phyloP scores from a whole-genome alignment of 768 basidiomycete species.

The Collybia sp. region DNA sequence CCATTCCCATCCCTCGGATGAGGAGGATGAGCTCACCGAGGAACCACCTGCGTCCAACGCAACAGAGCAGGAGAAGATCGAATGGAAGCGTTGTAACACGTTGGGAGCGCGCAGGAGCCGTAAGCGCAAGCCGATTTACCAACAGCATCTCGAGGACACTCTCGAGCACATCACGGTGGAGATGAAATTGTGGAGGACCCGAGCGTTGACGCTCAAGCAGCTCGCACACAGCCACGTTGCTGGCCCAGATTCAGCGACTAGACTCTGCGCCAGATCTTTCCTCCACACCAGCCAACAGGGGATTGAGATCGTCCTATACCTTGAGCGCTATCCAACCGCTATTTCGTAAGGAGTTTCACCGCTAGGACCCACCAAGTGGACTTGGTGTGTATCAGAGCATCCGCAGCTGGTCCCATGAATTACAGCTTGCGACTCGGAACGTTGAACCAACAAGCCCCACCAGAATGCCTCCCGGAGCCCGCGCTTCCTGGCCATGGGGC shows the following conservation, averaged over 20 bases:
- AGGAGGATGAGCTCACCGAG: conserved; percentile 50
- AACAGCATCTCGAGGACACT: conserved; percentile 56
- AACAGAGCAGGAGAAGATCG: conserved; percentile 61
- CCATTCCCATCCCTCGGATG: conserved; percentile 37
- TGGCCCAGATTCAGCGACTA: conserved; percentile 44
- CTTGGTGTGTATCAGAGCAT: no score
- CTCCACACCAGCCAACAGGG: no score
- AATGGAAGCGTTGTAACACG: conserved; percentile 80
- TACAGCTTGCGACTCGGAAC: no score
- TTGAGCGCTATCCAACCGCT: no score
- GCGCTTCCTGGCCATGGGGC: no score
- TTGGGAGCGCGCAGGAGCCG: conserved; percentile 80
- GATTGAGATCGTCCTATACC: no score
- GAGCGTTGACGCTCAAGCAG: conserved; percentile 44
- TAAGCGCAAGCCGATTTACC: conserved; percentile 69
- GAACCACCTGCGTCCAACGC: conserved; percentile 35
- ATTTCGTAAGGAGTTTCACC: no score
- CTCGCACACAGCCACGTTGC: conserved; percentile 54
- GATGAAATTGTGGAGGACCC: conserved; percentile 58
- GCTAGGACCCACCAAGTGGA: no score
- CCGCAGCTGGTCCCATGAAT: no score
- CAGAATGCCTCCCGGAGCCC: no score
- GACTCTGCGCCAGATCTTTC: conserved; percentile 5
- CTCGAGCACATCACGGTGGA: conserved; percentile 51
- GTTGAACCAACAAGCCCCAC: no score